Conservation (phyloP, 2,329 filamentous ascomycete species). For the Incumbomyces delicatus region DNA sequence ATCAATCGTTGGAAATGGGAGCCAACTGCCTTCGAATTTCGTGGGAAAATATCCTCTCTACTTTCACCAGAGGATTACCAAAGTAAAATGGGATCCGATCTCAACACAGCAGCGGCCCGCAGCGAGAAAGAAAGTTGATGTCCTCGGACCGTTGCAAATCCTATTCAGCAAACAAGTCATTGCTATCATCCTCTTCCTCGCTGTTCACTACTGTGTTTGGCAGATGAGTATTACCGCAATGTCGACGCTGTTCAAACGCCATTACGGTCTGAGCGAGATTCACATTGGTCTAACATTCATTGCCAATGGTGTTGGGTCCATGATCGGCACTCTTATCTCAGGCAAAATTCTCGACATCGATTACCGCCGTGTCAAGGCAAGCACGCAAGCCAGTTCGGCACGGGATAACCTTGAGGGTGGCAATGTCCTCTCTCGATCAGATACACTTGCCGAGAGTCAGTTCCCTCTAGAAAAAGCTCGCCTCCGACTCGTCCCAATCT, state of each 20-base stretch:
- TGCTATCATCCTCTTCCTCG: constrained; percentile 39
- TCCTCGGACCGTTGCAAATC: constrained; percentile 40
- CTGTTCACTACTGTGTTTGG: constrained; percentile 45
- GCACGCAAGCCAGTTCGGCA: constrained; percentile 6
- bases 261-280: constrained; percentile 36
- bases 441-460: not conserved
- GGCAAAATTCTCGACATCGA: constrained; percentile 46
- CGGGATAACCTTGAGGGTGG: not conserved
- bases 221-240: constrained; percentile 48
- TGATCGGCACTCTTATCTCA: constrained; percentile 43
- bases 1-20: constrained; percentile 28
- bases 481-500: constrained; percentile 40
- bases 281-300: constrained; percentile 45
- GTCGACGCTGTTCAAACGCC: constrained; percentile 38
- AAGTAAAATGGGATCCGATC: constrained; percentile 1
- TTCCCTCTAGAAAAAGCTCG: constrained; percentile 45
- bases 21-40: constrained; percentile 11
- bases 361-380: constrained; percentile 36
- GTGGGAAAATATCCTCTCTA: constrained; percentile 18
- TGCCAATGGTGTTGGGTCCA: constrained; percentile 46
- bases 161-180: constrained; percentile 36
- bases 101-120: constrained; percentile 2
- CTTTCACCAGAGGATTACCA: constrained; percentile 13
- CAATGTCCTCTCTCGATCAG: not conserved
- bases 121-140: constrained; percentile 32